Conservation (phyloP, 1,284 basidiomycete species). For the Flammula alnicola region DNA sequence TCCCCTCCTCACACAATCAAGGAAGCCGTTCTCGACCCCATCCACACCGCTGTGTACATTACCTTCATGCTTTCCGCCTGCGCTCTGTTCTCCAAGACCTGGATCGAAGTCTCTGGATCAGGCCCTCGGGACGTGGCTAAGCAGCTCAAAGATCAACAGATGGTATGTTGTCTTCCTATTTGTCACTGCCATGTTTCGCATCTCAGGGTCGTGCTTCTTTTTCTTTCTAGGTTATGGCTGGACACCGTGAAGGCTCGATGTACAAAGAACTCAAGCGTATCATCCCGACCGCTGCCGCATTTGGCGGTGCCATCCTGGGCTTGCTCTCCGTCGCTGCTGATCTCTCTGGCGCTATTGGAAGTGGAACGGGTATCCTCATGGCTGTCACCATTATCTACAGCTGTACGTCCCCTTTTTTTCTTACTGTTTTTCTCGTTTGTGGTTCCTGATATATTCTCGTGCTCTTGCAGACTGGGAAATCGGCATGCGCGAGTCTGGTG, state of each 20-base stretch:
- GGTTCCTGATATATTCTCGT: conserved; percentile 1
- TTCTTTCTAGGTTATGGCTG: conserved; percentile 81
- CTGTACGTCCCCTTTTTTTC: conserved; percentile 55
- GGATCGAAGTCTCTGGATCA: conserved; percentile 98
- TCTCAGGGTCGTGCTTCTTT: neutral
- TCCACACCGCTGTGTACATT: conserved; percentile 93
- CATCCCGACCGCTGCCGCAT: conserved; percentile 96
- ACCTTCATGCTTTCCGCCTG: conserved; percentile 93
- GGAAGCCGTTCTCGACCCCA: conserved; percentile 87
- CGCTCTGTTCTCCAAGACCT: conserved; percentile 98
- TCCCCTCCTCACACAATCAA: conserved; percentile 93
- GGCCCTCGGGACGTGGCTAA: conserved; percentile 97
- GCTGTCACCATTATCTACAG: conserved; percentile 98
- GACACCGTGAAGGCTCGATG: conserved; percentile 96
- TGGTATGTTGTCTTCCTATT: conserved; percentile 57
- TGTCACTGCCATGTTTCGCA: neutral
- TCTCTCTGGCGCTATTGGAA: conserved; percentile 94
- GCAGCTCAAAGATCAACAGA: conserved; percentile 98
- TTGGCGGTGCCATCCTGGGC: conserved; percentile 95
- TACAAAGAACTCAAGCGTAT: conserved; percentile 99
- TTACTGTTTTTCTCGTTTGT: conserved; percentile 1
- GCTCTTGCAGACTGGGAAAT: conserved; percentile 70
- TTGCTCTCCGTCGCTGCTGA: conserved; percentile 95
- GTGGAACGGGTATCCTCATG: conserved; percentile 97
- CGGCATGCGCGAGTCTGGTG: conserved; percentile 76